Conservation (phyloP, 2,329 filamentous ascomycete species). For the Aspergillus fijiensis region DNA sequence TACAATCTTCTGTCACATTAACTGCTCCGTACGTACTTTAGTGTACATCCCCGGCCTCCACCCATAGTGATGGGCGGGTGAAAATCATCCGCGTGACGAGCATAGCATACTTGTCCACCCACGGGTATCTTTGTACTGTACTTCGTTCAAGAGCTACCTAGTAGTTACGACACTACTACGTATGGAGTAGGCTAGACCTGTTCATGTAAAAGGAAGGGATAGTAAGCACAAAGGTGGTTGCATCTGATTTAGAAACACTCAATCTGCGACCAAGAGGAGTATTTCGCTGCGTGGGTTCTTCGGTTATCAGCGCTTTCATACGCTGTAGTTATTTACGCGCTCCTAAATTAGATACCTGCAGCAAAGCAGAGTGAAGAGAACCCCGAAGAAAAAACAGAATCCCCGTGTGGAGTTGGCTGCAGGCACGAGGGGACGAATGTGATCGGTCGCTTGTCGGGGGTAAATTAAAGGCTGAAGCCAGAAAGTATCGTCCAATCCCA, state of each 20-base stretch:
- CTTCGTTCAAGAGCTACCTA: no score
- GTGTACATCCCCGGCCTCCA: background rate
- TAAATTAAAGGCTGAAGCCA: slow-evolving; percentile 3
- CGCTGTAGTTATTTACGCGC: background rate
- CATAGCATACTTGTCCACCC: slow-evolving; percentile 1
- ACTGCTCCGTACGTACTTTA: background rate
- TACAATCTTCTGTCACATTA: no score
- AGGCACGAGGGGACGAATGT: slow-evolving; percentile 14
- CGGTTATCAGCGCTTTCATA: background rate
- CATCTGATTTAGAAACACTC: no score
- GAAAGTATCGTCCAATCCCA: background rate
- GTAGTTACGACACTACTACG: no score
- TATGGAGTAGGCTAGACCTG: background rate
- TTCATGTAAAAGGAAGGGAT: background rate
- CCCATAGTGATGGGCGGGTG: slow-evolving; percentile 6
- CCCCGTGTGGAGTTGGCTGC: slow-evolving; percentile 7
- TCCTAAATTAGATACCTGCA: slow-evolving; percentile 7
- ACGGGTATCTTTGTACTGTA: background rate
- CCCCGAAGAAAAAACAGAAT: background rate
- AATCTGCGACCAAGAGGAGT: background rate
- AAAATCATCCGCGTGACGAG: slow-evolving; percentile 9
- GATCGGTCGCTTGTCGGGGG: slow-evolving; percentile 8
- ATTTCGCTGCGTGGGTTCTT: background rate
- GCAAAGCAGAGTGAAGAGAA: background rate
- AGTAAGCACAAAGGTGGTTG: no score